Percentiles rank a stretch among this genome's conserved stretches.
These are phyloP conservation scores for Pythium phragmiticola DNA, from an alignment of 352 stramenopile genomes.

Conservation along the genomic window DNA sequence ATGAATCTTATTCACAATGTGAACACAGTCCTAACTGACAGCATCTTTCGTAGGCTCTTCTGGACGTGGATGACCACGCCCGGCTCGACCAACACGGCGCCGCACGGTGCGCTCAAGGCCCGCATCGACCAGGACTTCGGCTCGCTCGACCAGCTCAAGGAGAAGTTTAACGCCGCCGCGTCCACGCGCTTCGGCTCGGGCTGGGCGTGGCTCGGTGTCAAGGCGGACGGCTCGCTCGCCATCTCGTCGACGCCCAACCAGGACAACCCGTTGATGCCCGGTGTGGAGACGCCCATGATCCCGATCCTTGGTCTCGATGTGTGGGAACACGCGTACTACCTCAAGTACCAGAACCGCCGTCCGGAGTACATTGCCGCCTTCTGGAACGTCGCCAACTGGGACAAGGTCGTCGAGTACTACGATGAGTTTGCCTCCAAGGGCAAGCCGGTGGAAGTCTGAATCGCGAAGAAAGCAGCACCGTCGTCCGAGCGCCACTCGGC, in stretches of 20 bases:
- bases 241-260: constrained; percentile 91
- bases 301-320: constrained; percentile 88
- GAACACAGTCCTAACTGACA: background rate
- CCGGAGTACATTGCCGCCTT: constrained; percentile 90
- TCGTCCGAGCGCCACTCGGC: constrained; percentile 16
- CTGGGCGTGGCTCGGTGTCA: constrained; percentile 55
- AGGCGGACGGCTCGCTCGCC: constrained; percentile 63
- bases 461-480: constrained; percentile 18
- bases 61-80: constrained; percentile 69
- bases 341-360: constrained; percentile 91
- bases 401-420: constrained; percentile 59
- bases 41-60: constrained; percentile 36
- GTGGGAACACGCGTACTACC: constrained; percentile 87
- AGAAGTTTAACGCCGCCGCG: constrained; percentile 56
- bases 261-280: constrained; percentile 48
- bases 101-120: constrained; percentile 41
- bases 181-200: constrained; percentile 60
- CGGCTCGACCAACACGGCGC: constrained; percentile 36
- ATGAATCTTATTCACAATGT: background rate
- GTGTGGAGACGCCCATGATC: constrained; percentile 41
- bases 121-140: constrained; percentile 68
- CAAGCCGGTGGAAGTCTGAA: constrained; percentile 71
- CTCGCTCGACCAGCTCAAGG: constrained; percentile 60
- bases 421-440: constrained; percentile 54
- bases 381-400: constrained; percentile 91